Conservation (phyloP, 2,329 filamentous ascomycete genomes). For the Fusarium sublunatum region DNA sequence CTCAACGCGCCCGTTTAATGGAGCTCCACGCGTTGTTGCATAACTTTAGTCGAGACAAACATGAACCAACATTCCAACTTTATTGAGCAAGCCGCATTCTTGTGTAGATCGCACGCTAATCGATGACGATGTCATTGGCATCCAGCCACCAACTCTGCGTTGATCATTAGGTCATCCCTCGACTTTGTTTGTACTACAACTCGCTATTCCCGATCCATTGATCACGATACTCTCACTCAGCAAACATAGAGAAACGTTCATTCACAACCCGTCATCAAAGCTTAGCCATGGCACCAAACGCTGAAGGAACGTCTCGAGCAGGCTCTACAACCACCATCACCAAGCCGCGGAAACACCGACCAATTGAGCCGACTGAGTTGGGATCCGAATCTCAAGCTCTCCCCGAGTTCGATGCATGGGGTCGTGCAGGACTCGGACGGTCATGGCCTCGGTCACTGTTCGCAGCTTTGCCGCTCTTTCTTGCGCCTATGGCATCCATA, state of each 20-base stretch:
- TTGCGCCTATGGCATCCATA: slow-evolving; percentile 41
- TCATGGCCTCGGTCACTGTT: slow-evolving; percentile 42
- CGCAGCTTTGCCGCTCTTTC: slow-evolving; percentile 38
- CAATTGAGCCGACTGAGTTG: not conserved
- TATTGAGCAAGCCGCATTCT: slow-evolving; percentile 1
- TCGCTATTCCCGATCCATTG: not conserved
- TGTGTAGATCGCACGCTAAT: slow-evolving; percentile 6
- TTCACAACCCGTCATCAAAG: not conserved
- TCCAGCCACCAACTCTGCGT: slow-evolving; percentile 8
- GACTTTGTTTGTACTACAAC: slow-evolving; percentile 2
- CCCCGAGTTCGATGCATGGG: slow-evolving; percentile 32
- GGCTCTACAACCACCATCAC: slow-evolving; percentile 12
- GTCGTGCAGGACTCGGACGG: slow-evolving; percentile 39
- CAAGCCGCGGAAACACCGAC: not conserved
- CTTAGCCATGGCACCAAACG: slow-evolving; percentile 6
- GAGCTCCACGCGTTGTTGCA: not conserved
- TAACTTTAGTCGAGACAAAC: slow-evolving; percentile 1
- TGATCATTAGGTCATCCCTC: slow-evolving; percentile 6
- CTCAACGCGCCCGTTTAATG: not conserved
- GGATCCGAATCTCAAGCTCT: not conserved
- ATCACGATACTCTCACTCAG: not conserved
- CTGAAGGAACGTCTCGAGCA: slow-evolving; percentile 4
- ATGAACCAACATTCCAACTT: not conserved
- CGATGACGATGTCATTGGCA: slow-evolving; percentile 13
- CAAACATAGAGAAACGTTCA: not conserved